Percentiles rank a stretch among this genome's conserved stretches.
phyloP scores from a whole-genome alignment of 371 early-diverging fungal species.

The Rhizopus sp. region DNA sequence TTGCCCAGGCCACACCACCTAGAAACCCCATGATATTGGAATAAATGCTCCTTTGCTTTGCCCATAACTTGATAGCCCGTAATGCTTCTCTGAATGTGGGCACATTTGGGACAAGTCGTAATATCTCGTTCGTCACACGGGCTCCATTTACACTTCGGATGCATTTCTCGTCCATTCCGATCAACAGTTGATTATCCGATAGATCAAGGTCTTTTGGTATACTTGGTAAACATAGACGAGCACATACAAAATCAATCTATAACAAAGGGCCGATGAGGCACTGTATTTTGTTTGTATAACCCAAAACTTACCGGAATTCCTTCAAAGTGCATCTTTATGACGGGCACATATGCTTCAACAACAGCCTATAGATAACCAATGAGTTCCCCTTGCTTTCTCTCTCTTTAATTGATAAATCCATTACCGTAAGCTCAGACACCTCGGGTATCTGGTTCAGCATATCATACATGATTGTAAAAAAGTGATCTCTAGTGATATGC shows the following conservation, averaged over 20 bases:
- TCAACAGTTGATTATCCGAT: constrained; percentile 84
- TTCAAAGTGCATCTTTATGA: constrained; percentile 94
- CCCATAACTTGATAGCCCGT: constrained; percentile 99
- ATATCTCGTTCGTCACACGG: constrained; percentile 98
- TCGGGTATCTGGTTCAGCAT: constrained; percentile 81
- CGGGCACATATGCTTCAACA: constrained; percentile 96
- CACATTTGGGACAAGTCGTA: constrained; percentile 94
- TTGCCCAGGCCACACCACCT: constrained; percentile 99
- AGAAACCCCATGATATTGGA: constrained; percentile 98
- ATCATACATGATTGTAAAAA: constrained; percentile 91
- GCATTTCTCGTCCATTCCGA: constrained; percentile 92
- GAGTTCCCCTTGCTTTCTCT: background rate
- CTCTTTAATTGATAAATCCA: background rate
- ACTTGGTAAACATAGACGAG: constrained; percentile 75
- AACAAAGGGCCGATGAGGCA: background rate
- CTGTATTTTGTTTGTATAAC: background rate
- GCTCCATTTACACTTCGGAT: constrained; percentile 98
- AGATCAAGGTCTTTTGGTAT: constrained; percentile 92
- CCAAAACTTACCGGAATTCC: constrained; percentile 75
- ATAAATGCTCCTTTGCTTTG: constrained; percentile 94
- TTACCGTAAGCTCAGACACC: constrained; percentile 76
- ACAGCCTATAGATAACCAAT: constrained; percentile 55
- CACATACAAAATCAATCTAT: constrained; percentile 97
- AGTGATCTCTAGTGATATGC: constrained; percentile 94
- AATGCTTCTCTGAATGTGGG: constrained; percentile 90